Percentiles rank a stretch among this genome's conserved stretches.
These are phyloP conservation scores for Dalbergia oliveri DNA, from an alignment of 306 rosid genomes.

Conservation along the genomic window DNA sequence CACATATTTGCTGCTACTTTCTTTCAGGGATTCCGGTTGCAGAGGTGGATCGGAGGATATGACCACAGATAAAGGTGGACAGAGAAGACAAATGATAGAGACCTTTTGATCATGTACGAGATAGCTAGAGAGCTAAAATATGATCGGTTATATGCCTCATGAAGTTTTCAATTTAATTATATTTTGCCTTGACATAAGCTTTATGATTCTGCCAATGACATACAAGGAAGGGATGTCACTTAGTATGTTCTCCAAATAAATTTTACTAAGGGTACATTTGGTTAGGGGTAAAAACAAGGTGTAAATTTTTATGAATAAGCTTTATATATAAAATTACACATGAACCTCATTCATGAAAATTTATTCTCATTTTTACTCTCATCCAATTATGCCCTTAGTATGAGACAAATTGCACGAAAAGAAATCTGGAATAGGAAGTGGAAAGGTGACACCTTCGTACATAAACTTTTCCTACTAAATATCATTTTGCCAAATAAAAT, in stretches of 20 bases:
- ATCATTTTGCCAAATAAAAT: not conserved
- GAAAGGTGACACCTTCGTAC: not conserved
- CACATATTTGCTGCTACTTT: slow-evolving; percentile 63
- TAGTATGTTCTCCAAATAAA: no score
- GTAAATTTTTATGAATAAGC: no score
- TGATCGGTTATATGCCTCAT: not conserved
- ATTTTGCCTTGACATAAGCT: not conserved
- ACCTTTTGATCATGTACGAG: slow-evolving; percentile 64
- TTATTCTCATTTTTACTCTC: no score
- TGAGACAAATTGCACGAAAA: not conserved
- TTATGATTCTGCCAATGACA: not conserved
- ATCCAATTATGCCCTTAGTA: no score
- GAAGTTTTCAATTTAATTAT: not conserved
- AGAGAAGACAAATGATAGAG: slow-evolving; percentile 60
- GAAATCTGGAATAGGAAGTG: not conserved
- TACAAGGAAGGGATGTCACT: no score
- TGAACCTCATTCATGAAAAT: no score
- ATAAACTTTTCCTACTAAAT: not conserved
- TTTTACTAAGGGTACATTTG: no score
- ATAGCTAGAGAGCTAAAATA: not conserved
- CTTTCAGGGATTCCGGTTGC: slow-evolving; percentile 72
- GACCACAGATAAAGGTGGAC: slow-evolving; percentile 64
- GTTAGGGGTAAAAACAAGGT: no score
- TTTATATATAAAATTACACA: no score
- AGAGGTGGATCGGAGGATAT: slow-evolving; percentile 53